Base-by-base conservation (phyloP, 1,284 basidiomycete genomes). In the Vanrija sp. region DNA sequence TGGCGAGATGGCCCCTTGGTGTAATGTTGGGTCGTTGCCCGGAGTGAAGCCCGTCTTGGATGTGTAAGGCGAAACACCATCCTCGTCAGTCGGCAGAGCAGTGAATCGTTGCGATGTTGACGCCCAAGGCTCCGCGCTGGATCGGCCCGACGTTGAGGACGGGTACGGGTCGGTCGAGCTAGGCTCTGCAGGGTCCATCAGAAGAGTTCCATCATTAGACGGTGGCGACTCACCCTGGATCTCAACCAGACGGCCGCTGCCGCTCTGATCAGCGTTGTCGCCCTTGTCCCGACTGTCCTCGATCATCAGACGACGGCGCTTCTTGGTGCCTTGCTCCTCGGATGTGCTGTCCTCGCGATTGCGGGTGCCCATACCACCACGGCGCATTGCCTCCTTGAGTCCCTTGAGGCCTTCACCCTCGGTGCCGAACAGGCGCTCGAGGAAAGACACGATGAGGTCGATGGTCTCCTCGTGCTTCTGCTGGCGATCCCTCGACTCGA, bases 381-480 rank as follows among this genome's bases (percentile, higher is more conserved):
- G 52, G 43, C 70, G 62, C 68, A 72, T 65, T 19, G 68, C 73
- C 62, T 74, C 71, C 50, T 71, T 72, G 43, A 74, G 51, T 0
- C 69, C 69, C 54, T 71, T 72, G 46, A 76, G 50, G 0, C 70
- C 69, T 54, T 75, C 69, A 45, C 73, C 73, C 49, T 76, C 74
- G 19, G 70, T 75, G 5, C 92, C 92, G 77, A 98, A 98, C 2
- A 97, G 87, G 26, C 91, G 86, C 18, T 92, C 93, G 49, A 98
- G 78, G 77, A 98, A 98, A 58, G 91, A 88, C 60, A 98, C 82
- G 61, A 98, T 97, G 55, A 91, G 82, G 71, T 96, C 93, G 70
- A 98, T 93, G n/a, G 92, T 97, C 73, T 98, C 94, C 68, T 96
- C 89, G 65, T 96, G 92, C 67, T 90, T 91, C 68, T 91, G 86